Percentiles rank a stretch among this genome's conserved stretches.
Conservation (phyloP, 1,284 basidiomycete genomes). For the Trametes polyzona region DNA sequence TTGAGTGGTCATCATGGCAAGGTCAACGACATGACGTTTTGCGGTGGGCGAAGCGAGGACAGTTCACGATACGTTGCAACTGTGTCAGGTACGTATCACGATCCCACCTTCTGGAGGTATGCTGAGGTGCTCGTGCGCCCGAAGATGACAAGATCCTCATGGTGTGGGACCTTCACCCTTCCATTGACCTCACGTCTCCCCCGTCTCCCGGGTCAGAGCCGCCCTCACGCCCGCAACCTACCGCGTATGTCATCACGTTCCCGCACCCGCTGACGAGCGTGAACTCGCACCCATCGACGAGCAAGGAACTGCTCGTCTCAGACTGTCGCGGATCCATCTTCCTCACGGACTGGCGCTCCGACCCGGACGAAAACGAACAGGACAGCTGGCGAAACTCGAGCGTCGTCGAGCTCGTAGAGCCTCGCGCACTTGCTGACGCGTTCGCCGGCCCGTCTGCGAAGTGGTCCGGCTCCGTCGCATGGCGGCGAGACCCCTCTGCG, state of each 20-base stretch:
- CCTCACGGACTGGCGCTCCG: slow-evolving; percentile 77
- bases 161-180: slow-evolving; percentile 79
- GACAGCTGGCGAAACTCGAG: slow-evolving; percentile 62
- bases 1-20: slow-evolving; percentile 75
- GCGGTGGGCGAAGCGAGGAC: slow-evolving; percentile 69
- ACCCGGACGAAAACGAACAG: slow-evolving; percentile 57
- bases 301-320: slow-evolving; percentile 76
- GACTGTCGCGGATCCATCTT: slow-evolving; percentile 75
- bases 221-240: slow-evolving; percentile 58
- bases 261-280: slow-evolving; percentile 69
- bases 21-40: slow-evolving; percentile 76
- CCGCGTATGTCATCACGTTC: slow-evolving; percentile 74
- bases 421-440: slow-evolving; percentile 58
- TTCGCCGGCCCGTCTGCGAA: slow-evolving; percentile 49
- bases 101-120: background rate
- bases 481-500: slow-evolving; percentile 61
- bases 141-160: slow-evolving; percentile 80
- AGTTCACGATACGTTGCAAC: slow-evolving; percentile 75
- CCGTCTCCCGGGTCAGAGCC: slow-evolving; percentile 33
- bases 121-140: background rate
- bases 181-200: slow-evolving; percentile 46
- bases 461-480: slow-evolving; percentile 64
- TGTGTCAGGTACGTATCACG: slow-evolving; percentile 65
- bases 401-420: slow-evolving; percentile 72
- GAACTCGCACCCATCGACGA: slow-evolving; percentile 68